These are phyloP conservation scores for Bjerkandera adusta DNA, from an alignment of 1,284 basidiomycete species.

Conservation along the genomic window DNA sequence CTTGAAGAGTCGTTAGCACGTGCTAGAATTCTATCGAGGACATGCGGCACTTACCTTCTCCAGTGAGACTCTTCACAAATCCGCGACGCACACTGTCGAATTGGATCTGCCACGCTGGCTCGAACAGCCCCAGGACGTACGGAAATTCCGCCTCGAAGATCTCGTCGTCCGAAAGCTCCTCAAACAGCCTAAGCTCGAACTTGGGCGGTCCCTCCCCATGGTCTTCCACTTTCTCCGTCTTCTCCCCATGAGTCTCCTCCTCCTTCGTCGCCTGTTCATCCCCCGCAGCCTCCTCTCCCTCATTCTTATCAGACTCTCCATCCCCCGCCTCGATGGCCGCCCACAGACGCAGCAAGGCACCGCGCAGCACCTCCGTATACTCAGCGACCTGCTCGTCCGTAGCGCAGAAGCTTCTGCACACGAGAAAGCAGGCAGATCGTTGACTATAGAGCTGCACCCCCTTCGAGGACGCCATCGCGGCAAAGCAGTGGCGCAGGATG, in stretches of 20 bases:
- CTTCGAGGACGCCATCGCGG: conserved; percentile 9
- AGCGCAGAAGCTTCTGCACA: conserved; percentile 18
- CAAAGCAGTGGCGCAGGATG: conserved; percentile 16
- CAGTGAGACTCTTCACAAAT: background rate
- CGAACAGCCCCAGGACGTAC: conserved; percentile 15
- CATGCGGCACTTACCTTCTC: background rate
- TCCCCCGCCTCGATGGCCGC: background rate
- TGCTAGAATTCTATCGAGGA: background rate
- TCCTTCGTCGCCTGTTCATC: conserved; percentile 1
- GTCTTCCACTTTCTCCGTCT: background rate
- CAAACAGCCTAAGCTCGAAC: background rate
- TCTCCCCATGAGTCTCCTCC: background rate
- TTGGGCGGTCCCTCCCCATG: background rate
- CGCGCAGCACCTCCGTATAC: background rate
- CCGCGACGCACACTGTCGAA: conserved; percentile 8
- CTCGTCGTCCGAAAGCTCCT: conserved; percentile 8
- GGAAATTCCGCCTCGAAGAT: conserved; percentile 7
- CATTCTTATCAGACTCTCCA: background rate
- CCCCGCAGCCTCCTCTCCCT: background rate
- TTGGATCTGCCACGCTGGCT: conserved; percentile 18
- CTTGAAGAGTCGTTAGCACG: background rate
- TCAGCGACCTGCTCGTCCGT: conserved; percentile 1
- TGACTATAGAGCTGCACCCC: conserved; percentile 9
- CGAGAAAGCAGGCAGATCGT: conserved; percentile 18
- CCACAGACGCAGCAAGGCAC: conserved; percentile 7